Evolutionary conservation across 768 basidiomycete genomes (phyloP), one percentile per base, ranked within the genome.

Genomic region (Pisolithus tinctorius): DNA sequence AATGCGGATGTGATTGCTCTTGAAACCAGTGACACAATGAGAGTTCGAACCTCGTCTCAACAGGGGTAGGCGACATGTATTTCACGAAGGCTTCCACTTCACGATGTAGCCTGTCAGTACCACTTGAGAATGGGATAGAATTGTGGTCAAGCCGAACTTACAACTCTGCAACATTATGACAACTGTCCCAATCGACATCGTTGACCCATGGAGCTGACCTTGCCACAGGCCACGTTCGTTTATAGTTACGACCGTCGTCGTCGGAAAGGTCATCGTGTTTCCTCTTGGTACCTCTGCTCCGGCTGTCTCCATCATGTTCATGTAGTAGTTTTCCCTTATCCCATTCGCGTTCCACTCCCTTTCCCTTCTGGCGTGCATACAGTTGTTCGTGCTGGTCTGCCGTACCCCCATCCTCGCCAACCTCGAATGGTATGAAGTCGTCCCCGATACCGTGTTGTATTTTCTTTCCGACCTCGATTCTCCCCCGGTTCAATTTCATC

Each of bases 1-100:
- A 90, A 96, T 9, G 72, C 64, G n/a, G 68, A 60, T 6, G 70
- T 70, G 44, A 98, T 76, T 1, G 83, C 82, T 16, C 74, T 73
- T 0, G 83, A 76, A 51, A 98, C 87, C 34, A 83, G 74, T 20
- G 76, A 65, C 17, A 97, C 82, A 7, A 88, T 74, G 34, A 87
- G 77, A 16, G 83, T 74, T 44, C 95, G 83, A 31, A 92, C 73
- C 63, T 93, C 91, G 64, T 95, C 88, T 99, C 96, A 14, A 78
- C 74, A 2, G 79, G 79, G 0, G 88, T 84, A 0, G 96, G 94
- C 0, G 88, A 88, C 67, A 98, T 89, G 76, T 90, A 96, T 5
- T 78, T 70, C 20, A 86, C 81, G 61, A 92, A 97, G 0, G 92
- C 85, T 50, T 82, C 74, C 5, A 96, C 88, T 67, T 99, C 96